Evolutionary conservation across 257 asterid genomes (phyloP).

Genomic region (Knoxia roxburghii): DNA sequence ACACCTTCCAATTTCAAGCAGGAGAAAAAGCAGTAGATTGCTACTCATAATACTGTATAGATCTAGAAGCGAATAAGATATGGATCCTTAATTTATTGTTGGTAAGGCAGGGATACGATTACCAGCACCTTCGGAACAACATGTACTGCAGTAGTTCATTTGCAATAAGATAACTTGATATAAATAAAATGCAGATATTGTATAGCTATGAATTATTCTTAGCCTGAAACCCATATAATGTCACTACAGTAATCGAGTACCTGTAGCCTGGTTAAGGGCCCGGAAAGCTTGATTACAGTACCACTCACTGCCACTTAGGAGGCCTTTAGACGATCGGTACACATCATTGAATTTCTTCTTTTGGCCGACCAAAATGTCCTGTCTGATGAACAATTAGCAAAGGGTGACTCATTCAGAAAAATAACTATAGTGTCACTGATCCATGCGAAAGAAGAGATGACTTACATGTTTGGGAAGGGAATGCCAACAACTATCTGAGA

Average conservation of each 20-base stretch:
- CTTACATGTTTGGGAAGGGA: conserved; percentile 96
- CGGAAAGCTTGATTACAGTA: conserved; percentile 97
- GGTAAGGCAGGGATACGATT: background rate
- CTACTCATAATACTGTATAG: background rate
- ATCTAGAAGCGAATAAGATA: background rate
- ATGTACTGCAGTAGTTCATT: background rate
- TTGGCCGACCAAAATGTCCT: conserved; percentile 68
- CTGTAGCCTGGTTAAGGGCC: conserved; percentile 97
- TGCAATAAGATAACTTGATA: background rate
- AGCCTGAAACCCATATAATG: background rate
- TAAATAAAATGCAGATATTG: background rate
- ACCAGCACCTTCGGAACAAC: background rate
- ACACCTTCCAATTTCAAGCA: background rate
- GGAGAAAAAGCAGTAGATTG: background rate
- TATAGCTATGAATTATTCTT: background rate
- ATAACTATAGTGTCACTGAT: conserved; percentile 8
- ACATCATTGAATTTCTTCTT: conserved; percentile 87
- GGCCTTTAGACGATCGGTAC: conserved; percentile 64
- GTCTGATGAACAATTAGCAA: conserved; percentile 39
- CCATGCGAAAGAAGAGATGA: conserved; percentile 15
- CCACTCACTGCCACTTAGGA: conserved; percentile 89
- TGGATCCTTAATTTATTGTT: background rate
- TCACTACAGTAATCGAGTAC: conserved; percentile 28
- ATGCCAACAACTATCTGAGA: conserved; percentile 84
- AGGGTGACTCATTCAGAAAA: conserved; percentile 18